phyloP scores from a whole-genome alignment of 495 filamentous ascomycete genomes.

The Pyronema omphalodes region DNA sequence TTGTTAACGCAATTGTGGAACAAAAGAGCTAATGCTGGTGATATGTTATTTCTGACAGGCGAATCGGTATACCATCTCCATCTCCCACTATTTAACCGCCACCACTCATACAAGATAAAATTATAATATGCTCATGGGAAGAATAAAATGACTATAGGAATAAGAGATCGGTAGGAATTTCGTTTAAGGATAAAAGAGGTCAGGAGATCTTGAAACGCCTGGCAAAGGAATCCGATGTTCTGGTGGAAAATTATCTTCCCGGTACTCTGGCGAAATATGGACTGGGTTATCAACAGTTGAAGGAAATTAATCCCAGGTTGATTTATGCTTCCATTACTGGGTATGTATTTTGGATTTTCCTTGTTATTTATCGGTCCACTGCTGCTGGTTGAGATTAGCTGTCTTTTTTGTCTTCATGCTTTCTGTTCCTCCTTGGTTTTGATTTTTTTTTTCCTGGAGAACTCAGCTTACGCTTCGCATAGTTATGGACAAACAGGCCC shows the following conservation, averaged over 20 bases:
- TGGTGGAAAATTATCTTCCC: conserved; percentile 95
- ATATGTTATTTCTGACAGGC: neutral
- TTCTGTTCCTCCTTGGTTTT: too few species aligned
- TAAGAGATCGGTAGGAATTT: conserved; percentile 84
- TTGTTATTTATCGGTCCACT: too few species aligned
- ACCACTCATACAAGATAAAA: too few species aligned
- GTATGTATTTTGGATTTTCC: too few species aligned
- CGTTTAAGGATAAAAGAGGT: conserved; percentile 67
- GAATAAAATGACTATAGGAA: too few species aligned
- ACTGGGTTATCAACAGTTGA: conserved; percentile 67
- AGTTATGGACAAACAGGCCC: conserved; percentile 78
- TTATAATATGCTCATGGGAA: too few species aligned
- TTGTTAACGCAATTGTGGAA: too few species aligned
- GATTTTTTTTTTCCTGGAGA: too few species aligned
- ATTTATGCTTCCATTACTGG: conserved; percentile 49
- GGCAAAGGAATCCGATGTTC: conserved; percentile 66
- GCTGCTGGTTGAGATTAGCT: too few species aligned
- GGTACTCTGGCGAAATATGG: conserved; percentile 77
- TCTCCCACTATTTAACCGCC: too few species aligned
- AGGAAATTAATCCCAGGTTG: conserved; percentile 59
- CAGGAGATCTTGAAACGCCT: conserved; percentile 73
- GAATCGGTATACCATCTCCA: conserved; percentile 46
- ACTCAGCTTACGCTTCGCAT: neutral
- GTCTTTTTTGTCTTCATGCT: too few species aligned
- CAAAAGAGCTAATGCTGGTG: too few species aligned